Conservation (phyloP, 495 filamentous ascomycete species). For the Penicillium dipodomyicola region DNA sequence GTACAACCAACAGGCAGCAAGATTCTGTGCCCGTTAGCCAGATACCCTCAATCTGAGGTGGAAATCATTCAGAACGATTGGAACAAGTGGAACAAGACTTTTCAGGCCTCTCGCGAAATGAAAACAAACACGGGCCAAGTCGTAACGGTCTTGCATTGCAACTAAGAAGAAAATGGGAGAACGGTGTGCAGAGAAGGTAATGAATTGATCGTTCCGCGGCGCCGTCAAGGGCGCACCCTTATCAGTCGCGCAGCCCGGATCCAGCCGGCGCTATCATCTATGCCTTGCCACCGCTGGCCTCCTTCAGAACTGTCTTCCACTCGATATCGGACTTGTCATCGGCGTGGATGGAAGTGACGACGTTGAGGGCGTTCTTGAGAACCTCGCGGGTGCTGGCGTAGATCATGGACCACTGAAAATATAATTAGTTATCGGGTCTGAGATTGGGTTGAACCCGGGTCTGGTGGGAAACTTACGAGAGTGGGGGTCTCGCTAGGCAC, state of each 20-base stretch:
- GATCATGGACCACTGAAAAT: conserved; percentile 67
- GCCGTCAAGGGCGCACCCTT: conserved; percentile 17
- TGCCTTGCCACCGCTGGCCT: conserved; percentile 75
- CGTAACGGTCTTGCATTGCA: conserved; percentile 48
- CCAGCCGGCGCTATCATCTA: conserved; percentile 41
- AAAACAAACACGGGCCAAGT: conserved; percentile 27
- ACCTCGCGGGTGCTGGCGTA: conserved; percentile 95
- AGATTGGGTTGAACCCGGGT: not conserved
- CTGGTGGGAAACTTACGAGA: conserved; percentile 59
- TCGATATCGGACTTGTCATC: conserved; percentile 90
- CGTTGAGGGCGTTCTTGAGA: conserved; percentile 80
- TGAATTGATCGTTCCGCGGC: conserved; percentile 34
- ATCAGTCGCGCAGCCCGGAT: conserved; percentile 37
- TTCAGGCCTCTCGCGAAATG: conserved; percentile 5
- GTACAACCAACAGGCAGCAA: not conserved
- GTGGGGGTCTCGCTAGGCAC: conserved; percentile 79
- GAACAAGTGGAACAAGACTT: conserved; percentile 7
- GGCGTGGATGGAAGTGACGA: conserved; percentile 83
- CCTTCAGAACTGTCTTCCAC: conserved; percentile 70
- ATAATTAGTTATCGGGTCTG: conserved; percentile 25
- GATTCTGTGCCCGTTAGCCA: not conserved
- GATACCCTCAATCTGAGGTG: not conserved
- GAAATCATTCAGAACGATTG: not conserved
- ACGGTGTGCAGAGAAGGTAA: conserved; percentile 29
- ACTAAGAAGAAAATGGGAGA: conserved; percentile 37